A percentile compares a stretch with the other conserved stretches of the same genome.
Conservation (phyloP, 306 rosid genomes). For the Cajanus cajan region DNA sequence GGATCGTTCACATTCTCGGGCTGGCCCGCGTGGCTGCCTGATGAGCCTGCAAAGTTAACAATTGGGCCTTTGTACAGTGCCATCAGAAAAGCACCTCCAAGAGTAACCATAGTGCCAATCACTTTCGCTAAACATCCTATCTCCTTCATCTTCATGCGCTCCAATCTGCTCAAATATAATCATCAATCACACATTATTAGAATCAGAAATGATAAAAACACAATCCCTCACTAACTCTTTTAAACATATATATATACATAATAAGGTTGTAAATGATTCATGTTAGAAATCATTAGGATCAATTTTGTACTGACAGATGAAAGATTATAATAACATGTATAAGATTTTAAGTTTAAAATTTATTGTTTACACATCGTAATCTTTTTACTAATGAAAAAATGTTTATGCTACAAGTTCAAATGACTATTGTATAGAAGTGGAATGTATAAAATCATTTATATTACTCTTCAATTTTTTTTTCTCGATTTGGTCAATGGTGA, state of each 20-base stretch:
- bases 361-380: too few relatives aligned
- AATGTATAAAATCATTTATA: not conserved
- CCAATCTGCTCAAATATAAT: conserved; percentile 35
- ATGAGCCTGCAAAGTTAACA: conserved; percentile 27
- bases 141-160: conserved; percentile 52
- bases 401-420: not conserved
- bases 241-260: too few relatives aligned
- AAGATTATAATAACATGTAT: too few relatives aligned
- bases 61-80: conserved; percentile 75
- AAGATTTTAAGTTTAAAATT: too few relatives aligned
- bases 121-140: conserved; percentile 62
- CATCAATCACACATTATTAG: not conserved
- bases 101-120: conserved; percentile 57
- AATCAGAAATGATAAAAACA: too few relatives aligned
- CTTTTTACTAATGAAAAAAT: too few relatives aligned
- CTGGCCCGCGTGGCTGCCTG: not conserved
- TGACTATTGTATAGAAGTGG: not conserved
- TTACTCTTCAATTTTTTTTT: not conserved
- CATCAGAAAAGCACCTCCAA: conserved; percentile 78
- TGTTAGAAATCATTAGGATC: too few relatives aligned
- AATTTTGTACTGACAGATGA: too few relatives aligned
- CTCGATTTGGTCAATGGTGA: not conserved
- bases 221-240: too few relatives aligned
- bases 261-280: too few relatives aligned
- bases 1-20: conserved; percentile 35